These are phyloP conservation scores for Exophiala bonariae DNA, from an alignment of 2,329 filamentous ascomycete species.

Conservation along the genomic window DNA sequence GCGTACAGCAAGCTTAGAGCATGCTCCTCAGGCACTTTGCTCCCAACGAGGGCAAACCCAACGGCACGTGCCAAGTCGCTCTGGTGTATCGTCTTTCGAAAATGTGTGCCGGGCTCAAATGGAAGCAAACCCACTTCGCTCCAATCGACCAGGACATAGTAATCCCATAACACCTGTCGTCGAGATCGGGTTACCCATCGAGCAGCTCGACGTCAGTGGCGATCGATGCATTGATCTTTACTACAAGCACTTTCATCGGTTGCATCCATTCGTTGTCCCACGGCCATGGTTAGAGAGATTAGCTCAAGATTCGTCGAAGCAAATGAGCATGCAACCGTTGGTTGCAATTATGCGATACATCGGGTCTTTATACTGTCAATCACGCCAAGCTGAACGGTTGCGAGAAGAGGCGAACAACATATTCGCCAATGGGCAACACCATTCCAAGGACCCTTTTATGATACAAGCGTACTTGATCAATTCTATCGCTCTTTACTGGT, in stretches of 20 bases:
- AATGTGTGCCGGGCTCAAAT: no score
- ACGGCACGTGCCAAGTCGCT: no score
- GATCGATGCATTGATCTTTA: slow-evolving; percentile 26
- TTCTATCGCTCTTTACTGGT: slow-evolving; percentile 75
- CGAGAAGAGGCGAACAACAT: not conserved
- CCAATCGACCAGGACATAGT: no score
- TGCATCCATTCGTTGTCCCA: slow-evolving; percentile 34
- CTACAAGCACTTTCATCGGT: slow-evolving; percentile 34
- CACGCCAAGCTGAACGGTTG: slow-evolving; percentile 2
- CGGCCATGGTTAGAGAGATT: slow-evolving; percentile 18
- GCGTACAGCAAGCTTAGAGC: slow-evolving; percentile 7
- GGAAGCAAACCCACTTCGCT: no score
- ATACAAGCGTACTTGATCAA: slow-evolving; percentile 78
- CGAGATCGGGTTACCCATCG: not conserved
- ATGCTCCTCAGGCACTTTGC: slow-evolving; percentile 1
- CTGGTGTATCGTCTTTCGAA: no score
- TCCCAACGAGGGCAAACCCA: no score
- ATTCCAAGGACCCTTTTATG: slow-evolving; percentile 38
- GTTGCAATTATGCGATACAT: slow-evolving; percentile 32
- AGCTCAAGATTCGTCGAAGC: slow-evolving; percentile 9
- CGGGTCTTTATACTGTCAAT: slow-evolving; percentile 26
- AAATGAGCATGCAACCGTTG: slow-evolving; percentile 25
- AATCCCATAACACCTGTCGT: no score
- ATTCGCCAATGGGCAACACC: not conserved
- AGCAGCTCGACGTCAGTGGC: slow-evolving; percentile 14